Percentiles rank a stretch among this genome's conserved stretches.
phyloP scores from a whole-genome alignment of 2,329 filamentous ascomycete species.

The Colletotrichum lindemuthianum region DNA sequence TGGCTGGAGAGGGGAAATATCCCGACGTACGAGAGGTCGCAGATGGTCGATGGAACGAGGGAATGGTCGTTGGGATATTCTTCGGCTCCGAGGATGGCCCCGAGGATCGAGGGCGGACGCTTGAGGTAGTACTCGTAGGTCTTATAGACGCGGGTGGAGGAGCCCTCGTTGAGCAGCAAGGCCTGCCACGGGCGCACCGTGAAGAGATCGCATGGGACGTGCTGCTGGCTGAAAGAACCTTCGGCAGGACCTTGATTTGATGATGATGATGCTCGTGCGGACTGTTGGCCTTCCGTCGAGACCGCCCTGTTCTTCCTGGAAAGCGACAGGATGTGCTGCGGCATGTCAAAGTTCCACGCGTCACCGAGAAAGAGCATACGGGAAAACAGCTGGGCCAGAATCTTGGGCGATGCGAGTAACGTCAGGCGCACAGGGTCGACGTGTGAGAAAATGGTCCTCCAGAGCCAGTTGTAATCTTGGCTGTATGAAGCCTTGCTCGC shows the following conservation, averaged over 20 bases:
- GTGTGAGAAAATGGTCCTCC: slow-evolving; percentile 63
- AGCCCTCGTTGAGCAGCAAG: slow-evolving; percentile 78
- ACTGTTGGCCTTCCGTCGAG: not conserved
- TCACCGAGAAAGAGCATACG: slow-evolving; percentile 66
- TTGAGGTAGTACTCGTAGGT: slow-evolving; percentile 78
- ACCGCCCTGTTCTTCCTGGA: slow-evolving; percentile 42
- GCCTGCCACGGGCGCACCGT: slow-evolving; percentile 71
- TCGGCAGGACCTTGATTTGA: not conserved
- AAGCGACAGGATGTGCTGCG: slow-evolving; percentile 68
- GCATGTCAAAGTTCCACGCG: slow-evolving; percentile 71
- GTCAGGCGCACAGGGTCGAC: slow-evolving; percentile 65
- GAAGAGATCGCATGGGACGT: slow-evolving; percentile 57
- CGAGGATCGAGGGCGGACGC: slow-evolving; percentile 69
- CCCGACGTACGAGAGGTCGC: slow-evolving; percentile 67
- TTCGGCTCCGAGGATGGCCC: slow-evolving; percentile 57
- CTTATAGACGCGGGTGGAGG: slow-evolving; percentile 75
- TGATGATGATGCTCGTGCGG: not conserved
- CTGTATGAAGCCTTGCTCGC: slow-evolving; percentile 31
- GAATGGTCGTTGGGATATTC: slow-evolving; percentile 49
- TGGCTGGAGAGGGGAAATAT: slow-evolving; percentile 75
- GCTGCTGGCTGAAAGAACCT: not conserved
- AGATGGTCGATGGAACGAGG: slow-evolving; percentile 54
- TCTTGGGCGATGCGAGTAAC: slow-evolving; percentile 69
- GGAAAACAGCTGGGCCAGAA: slow-evolving; percentile 69
- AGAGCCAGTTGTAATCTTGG: slow-evolving; percentile 57